Evolutionary conservation across 257 asterid species (phyloP).

Genomic region (Jacaranda copaia): DNA sequence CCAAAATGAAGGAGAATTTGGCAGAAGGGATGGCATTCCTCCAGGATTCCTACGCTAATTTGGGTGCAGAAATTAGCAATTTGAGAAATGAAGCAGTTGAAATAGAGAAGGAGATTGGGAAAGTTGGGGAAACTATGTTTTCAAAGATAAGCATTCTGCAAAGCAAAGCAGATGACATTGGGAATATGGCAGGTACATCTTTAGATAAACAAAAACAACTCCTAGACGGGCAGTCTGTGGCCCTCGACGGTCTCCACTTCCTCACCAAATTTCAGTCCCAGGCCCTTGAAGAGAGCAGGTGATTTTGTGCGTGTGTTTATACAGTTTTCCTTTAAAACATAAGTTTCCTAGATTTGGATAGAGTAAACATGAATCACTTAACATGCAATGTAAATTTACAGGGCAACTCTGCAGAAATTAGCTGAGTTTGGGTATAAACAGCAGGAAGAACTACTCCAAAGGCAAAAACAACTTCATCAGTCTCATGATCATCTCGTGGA

Average conservation of each 20-base stretch:
- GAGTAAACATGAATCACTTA: neutral
- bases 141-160: slow-evolving; percentile 66
- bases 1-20: slow-evolving; percentile 65
- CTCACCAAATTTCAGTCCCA: slow-evolving; percentile 73
- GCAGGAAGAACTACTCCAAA: slow-evolving; percentile 67
- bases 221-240: slow-evolving; percentile 69
- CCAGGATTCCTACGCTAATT: slow-evolving; percentile 53
- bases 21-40: slow-evolving; percentile 66
- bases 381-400: slow-evolving; percentile 24
- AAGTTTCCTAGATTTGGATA: neutral
- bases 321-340: too few relatives aligned
- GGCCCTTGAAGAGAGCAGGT: slow-evolving; percentile 93
- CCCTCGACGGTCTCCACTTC: slow-evolving; percentile 65
- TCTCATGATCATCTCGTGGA: slow-evolving; percentile 76
- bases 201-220: slow-evolving; percentile 77
- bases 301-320: neutral
- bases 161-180: slow-evolving; percentile 74
- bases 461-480: slow-evolving; percentile 69
- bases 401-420: slow-evolving; percentile 64
- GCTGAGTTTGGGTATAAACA: slow-evolving; percentile 79
- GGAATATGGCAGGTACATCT: slow-evolving; percentile 63
- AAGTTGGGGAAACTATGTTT: slow-evolving; percentile 73
- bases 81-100: slow-evolving; percentile 66
- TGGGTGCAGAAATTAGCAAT: slow-evolving; percentile 60
- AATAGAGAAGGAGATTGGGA: slow-evolving; percentile 73